These are phyloP conservation scores for Citrus cavaleriei DNA, from an alignment of 345 rosid species.

Conservation along the genomic window DNA sequence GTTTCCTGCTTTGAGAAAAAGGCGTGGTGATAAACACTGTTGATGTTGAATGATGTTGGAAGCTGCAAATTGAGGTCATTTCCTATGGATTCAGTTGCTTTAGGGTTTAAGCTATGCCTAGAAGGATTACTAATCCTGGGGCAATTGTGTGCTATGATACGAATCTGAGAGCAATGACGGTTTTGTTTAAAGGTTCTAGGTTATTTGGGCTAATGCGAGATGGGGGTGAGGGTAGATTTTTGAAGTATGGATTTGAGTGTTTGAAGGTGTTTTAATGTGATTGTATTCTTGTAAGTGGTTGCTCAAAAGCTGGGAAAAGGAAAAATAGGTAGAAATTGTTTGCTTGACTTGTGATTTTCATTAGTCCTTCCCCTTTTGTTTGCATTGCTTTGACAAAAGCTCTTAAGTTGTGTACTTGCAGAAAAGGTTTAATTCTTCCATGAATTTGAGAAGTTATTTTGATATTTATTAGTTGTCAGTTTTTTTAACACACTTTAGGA, in stretches of 20 bases:
- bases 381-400: not conserved
- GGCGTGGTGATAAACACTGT: not conserved
- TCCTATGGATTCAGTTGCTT: not conserved
- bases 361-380: not conserved
- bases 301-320: not conserved
- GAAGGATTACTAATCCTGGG: not conserved
- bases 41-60: not conserved
- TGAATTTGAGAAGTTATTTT: not conserved
- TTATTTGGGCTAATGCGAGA: not conserved
- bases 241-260: not conserved
- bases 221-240: not conserved
- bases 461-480: not conserved
- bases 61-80: not conserved
- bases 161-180: not conserved
- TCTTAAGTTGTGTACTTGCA: not conserved
- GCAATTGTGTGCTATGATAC: not conserved
- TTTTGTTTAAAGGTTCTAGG: not conserved
- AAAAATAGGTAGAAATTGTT: not conserved
- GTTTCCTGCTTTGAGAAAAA: not conserved
- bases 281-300: not conserved
- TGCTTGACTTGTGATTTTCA: not conserved
- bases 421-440: not conserved
- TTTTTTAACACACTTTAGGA: not conserved
- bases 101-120: not conserved
- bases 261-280: not conserved